phyloP scores from a whole-genome alignment of 257 asterid genomes.

The Marsdenia floribunda region DNA sequence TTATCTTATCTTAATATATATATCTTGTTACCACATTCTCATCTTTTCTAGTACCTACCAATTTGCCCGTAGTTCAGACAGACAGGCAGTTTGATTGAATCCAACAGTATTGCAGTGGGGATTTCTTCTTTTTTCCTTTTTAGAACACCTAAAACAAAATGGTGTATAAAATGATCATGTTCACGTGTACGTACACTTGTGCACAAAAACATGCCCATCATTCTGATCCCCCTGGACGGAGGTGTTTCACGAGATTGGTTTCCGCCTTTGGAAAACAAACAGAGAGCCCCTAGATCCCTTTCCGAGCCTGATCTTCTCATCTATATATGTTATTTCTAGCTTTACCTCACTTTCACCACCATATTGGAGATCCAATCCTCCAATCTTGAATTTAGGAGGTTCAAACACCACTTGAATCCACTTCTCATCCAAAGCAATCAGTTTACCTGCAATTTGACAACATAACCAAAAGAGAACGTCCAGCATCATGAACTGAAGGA shows the following conservation, averaged over 20 bases:
- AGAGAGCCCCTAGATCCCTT: constrained; percentile 86
- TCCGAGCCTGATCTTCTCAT: constrained; percentile 80
- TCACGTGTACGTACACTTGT: too few species aligned
- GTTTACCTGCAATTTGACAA: constrained; percentile 48
- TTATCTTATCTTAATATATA: too few species aligned
- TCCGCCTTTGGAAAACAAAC: constrained; percentile 61
- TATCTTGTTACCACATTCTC: too few species aligned
- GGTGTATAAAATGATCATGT: too few species aligned
- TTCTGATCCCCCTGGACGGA: background rate
- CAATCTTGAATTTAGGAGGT: constrained; percentile 72
- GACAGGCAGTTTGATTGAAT: too few species aligned
- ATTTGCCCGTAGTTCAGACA: too few species aligned
- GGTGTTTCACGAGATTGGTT: constrained; percentile 6
- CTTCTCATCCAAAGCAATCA: constrained; percentile 64
- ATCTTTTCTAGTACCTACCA: too few species aligned
- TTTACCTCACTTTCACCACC: constrained; percentile 94
- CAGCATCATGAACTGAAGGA: background rate
- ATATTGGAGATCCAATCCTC: constrained; percentile 53
- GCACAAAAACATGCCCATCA: too few species aligned
- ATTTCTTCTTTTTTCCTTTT: too few species aligned
- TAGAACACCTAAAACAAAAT: too few species aligned
- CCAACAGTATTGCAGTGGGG: too few species aligned
- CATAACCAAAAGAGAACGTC: background rate
- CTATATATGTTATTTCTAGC: constrained; percentile 78
- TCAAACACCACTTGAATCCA: constrained; percentile 87